A percentile compares a stretch with the other conserved stretches of the same genome.
Evolutionary conservation across 352 stramenopile species (phyloP).

Genomic region (Pythium sukuiense): DNA sequence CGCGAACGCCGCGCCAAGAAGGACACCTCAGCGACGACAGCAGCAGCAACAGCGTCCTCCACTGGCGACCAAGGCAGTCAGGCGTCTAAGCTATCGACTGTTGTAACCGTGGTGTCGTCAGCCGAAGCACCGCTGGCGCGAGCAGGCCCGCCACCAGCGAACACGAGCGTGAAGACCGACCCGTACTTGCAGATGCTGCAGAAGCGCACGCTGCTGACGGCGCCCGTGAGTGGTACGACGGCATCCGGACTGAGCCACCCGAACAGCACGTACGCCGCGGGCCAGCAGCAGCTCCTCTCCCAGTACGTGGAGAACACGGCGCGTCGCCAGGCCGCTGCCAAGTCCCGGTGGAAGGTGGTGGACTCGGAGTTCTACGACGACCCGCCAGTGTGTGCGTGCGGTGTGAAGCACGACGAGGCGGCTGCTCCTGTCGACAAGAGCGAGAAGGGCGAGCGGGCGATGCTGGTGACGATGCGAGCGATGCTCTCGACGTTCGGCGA

Average conservation of each 20-base stretch:
- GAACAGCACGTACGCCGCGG: constrained; percentile 61
- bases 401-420: constrained; percentile 42
- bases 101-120: neutral
- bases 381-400: constrained; percentile 46
- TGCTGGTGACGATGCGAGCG: constrained; percentile 61
- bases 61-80: no score
- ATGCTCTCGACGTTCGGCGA: constrained; percentile 89
- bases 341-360: constrained; percentile 66
- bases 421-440: constrained; percentile 1
- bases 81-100: neutral
- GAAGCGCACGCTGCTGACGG: constrained; percentile 51
- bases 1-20: constrained; percentile 50
- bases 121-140: neutral
- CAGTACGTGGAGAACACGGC: constrained; percentile 43
- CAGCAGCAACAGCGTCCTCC: neutral
- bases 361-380: constrained; percentile 74
- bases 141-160: neutral
- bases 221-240: neutral
- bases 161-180: constrained; percentile 43
- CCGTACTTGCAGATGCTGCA: constrained; percentile 83
- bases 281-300: constrained; percentile 39
- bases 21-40: constrained; percentile 19
- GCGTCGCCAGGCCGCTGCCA: constrained; percentile 22
- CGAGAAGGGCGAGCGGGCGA: constrained; percentile 43
- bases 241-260: constrained; percentile 30